Percentiles rank a stretch among this genome's conserved stretches.
Evolutionary conservation across 148 eudicot genomes (phyloP).

Genomic region (Spergularia bocconei): DNA sequence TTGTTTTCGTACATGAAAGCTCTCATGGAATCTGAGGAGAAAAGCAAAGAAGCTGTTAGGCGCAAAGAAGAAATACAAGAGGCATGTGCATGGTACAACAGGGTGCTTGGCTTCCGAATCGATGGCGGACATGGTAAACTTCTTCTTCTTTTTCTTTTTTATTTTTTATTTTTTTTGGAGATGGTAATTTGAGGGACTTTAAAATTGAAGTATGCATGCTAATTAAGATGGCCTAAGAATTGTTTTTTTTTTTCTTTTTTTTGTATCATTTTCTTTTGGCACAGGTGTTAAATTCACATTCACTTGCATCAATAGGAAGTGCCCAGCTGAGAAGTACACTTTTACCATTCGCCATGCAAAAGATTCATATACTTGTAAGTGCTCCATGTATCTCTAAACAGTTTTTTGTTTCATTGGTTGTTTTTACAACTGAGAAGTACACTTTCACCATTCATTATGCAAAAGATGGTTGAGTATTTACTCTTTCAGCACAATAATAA

Average conservation of each 20-base stretch:
- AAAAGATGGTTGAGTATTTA: conserved; percentile 9
- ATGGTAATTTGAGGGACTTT: conserved; percentile 38
- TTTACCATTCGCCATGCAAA: conserved; percentile 75
- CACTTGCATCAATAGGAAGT: conserved; percentile 49
- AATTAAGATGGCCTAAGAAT: background rate
- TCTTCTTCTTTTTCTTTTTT: background rate
- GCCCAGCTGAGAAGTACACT: conserved; percentile 62
- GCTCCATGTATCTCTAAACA: background rate
- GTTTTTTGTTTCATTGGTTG: background rate
- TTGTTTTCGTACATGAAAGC: conserved; percentile 35
- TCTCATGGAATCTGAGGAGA: conserved; percentile 56
- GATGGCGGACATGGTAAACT: conserved; percentile 81
- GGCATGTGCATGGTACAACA: conserved; percentile 83
- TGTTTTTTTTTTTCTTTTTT: background rate
- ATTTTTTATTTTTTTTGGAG: conserved; percentile 34
- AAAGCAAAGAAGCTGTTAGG: conserved; percentile 36
- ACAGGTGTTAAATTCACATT: conserved; percentile 84
- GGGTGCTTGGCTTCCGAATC: conserved; percentile 77
- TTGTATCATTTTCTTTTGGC: conserved; percentile 17
- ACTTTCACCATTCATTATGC: conserved; percentile 72
- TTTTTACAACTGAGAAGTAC: conserved; percentile 47
- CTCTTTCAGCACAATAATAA: background rate
- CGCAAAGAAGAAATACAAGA: conserved; percentile 57
- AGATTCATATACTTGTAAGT: conserved; percentile 69
- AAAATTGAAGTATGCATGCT: background rate